Base-by-base conservation (phyloP, 371 early-diverging fungal species). In the Haplosporangium sp. region DNA sequence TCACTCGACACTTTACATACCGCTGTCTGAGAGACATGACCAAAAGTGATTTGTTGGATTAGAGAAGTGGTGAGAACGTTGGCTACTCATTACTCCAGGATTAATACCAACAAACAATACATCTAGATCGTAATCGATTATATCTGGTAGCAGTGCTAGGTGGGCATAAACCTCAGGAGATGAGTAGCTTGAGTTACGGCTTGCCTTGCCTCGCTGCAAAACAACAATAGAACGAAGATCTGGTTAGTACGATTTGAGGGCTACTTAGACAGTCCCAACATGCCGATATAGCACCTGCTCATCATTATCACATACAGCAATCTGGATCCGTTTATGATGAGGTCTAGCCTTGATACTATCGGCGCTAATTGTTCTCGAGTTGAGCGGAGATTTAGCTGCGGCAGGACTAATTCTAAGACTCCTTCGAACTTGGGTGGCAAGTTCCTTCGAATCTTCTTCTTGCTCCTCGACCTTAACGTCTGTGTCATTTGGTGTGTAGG, bases 41-140 rank as follows among this genome's bases (percentile, higher is more conserved):
- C 95, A 95, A 79, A 95, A 94, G 68, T 87, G 90, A 79, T 95
- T 95, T 3, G 86, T 89, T 2, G 90, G 91, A 37, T 88, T 88
- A 13, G 93, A 90, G 85, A 90, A 95, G 78, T 95, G 94, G 67
- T 92, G 92, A 10, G 89, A 87, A 64, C 73, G 85, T 17, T 85
- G 72, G 15, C 91, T 85, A 62, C 90, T 91, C 9, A 78, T 76
- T 4, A 92, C 64, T 1, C 94, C 95, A 1, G 93, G 94, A 72
- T 95, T 95, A 74, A 94, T 91, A 0, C 95, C 95, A 27, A 93
- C 86, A 75, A 94, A 95, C 20, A 95, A 63, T 0, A 95, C 88
- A 42, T 88, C 89, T n/a, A 95, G 85, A 65, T 90, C 87, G 40
- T 88, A 76, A 8, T 84, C 90, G 17, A 95, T 66, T 27, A 83